Base-by-base conservation (phyloP, 768 basidiomycete genomes). In the Tulasnella sp. region DNA sequence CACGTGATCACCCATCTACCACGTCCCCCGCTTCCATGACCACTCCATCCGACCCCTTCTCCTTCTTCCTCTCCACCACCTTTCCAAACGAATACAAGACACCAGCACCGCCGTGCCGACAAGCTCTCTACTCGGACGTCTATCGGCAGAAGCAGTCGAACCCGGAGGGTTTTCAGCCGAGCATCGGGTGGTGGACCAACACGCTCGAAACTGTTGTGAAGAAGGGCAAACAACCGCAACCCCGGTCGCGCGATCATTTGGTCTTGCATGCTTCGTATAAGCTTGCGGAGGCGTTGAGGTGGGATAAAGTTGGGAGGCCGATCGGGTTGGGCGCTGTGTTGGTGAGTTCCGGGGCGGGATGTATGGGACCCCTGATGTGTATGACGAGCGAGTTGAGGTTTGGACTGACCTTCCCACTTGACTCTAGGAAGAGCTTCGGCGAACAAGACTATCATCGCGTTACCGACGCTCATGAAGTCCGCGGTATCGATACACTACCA, bases 101-200 rank as follows among this genome's bases (percentile, higher is more conserved):
- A 0, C 83, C 84, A 0, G 82, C 84, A 0, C 16, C 81, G 16
- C 78, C 82, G 16, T 84, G 86, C 20, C 78, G 85, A 3, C 80
- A 82, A 74, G 83, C 95, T 0, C 86, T 98, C 7, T 98, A 96
- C 84, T 92, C 95, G 10, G 94, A 96, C 82, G 90, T 96, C 77
- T 90, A 93, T 0, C 87, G 90, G 16, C 94, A 96, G 84, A 93
- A 92, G 81, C 86, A 89, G 71, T 92, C 94, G 1, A 96, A 98
- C 83, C 92, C 94, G 0, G 88, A 91, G 91, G 93, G 5, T 98
- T 91, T n/a, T 83, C 85, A 89, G 71, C 89, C 93, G 15, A 93
- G 93, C 82, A 86, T 95, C 42, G 89, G 91, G 75, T 98, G 96
- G 96, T 98, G 96, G 96, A 89, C 88, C 44, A 85, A 85, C 69